Evolutionary conservation across 2,329 filamentous ascomycete genomes (phyloP).

Genomic region (Colletotrichum sp.): DNA sequence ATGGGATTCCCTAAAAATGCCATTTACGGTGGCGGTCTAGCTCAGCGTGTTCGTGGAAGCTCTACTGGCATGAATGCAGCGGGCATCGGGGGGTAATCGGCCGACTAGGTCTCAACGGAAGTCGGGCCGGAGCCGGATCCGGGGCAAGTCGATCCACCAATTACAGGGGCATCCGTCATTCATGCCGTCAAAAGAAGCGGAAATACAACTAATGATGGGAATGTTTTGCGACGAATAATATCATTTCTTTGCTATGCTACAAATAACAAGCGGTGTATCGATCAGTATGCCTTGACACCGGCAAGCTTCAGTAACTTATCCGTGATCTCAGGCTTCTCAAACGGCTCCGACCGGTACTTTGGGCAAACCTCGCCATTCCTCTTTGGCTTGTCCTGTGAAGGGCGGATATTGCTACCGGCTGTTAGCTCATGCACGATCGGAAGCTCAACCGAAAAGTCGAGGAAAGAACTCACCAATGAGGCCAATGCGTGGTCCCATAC

Average conservation of each 20-base stretch:
- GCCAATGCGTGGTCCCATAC: conserved; percentile 34
- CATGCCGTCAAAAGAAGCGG: not conserved
- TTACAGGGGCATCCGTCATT: not conserved
- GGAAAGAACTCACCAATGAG: conserved; percentile 23
- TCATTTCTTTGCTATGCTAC: not conserved
- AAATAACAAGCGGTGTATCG: fast-evolving
- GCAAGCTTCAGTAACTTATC: conserved; percentile 32
- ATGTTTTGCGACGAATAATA: not conserved
- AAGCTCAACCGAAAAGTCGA: not conserved
- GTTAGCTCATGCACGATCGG: not conserved
- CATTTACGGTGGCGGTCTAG: not conserved
- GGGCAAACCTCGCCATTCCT: conserved; percentile 39
- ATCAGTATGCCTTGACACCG: conserved; percentile 22
- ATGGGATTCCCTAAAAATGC: not conserved
- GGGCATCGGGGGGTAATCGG: not conserved
- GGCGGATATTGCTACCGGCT: conserved; percentile 38
- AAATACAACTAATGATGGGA: not conserved
- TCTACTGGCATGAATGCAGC: not conserved
- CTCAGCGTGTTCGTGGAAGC: not conserved
- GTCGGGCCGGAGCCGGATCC: not conserved
- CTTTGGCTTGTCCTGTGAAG: conserved; percentile 35
- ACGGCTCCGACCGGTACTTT: conserved; percentile 33
- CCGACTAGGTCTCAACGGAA: not conserved
- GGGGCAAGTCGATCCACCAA: conserved; percentile 5
- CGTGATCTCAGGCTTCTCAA: conserved; percentile 28